Base-by-base conservation (phyloP, 768 basidiomycete genomes). In the Tricholoma furcatifolium region DNA sequence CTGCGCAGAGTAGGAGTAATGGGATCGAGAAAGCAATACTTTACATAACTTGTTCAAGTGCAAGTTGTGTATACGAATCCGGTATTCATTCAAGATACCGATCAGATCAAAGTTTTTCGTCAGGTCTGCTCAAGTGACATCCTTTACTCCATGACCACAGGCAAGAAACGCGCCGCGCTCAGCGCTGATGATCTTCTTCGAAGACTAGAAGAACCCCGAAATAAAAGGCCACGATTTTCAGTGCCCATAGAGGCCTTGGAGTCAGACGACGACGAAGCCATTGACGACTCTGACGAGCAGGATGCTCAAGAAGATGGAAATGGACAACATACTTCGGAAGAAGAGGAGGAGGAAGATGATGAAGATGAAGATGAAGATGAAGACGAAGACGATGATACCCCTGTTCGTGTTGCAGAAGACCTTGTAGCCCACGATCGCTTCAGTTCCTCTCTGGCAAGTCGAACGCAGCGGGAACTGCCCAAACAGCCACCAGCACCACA, bases 171-270 rank as follows among this genome's bases (percentile, higher is more conserved):
- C 56, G 55, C 62, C 15, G 46, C 34, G 0, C 50, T 75, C 21
- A 76, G 74, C 34, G 63, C 72, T 0, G 81, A 82, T 53, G 80
- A 81, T 42, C 65, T 81, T 7, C 67, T 81, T 43, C 73, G 69
- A 54, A 63, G 67, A 46, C 74, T 75, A 56, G 81, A 83, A 54
- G 73, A 68, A 32, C 69, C 67, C 18, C 57, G 62, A 1, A 52
- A 60, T 2, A 81, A 83, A 60, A 72, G 69, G 53, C 57, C 62
- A 43, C 72, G 65, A 31, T 47, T 73, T 20, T 58, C 53, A n/a
- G 20, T 27, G 3, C 42, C 31, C 2, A n/a, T 57, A 20, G 62
- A 60, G 11, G 56, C 58, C 27, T 54, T 54, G 21, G 18, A 23
- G 56, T 35, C 53, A 52, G 10, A 38, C 15, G 30, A 46, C 21